Base-by-base conservation (phyloP, 164 flowering plant genomes). In the Taxillus chinensis region DNA sequence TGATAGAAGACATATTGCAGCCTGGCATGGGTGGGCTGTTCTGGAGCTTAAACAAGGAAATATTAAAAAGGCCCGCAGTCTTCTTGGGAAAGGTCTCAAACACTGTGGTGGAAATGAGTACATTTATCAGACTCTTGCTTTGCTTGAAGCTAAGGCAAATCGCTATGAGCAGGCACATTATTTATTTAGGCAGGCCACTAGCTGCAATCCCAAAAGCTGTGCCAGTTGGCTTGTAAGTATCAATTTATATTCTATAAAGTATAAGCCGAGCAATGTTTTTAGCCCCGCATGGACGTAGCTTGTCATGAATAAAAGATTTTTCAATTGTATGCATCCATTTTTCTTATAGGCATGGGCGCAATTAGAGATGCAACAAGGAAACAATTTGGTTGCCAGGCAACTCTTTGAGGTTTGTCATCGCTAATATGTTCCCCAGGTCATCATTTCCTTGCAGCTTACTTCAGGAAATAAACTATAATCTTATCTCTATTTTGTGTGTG, bases 21-120 rank as follows among this genome's bases (percentile, higher is more conserved):
- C 96, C 37, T 92, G 98, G 98, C 98, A 92, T 80, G 98, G 96
- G 58, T 90, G 98, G 98, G 98, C 96, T 53, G 77, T 85, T 56
- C 71, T 93, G 61, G 98, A 93, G 82, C 80, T 86, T 17, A 82
- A 86, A 66, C 87, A 86, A 61, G 97, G 97, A 38, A 90, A 93
- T 69, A 68, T 88, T 59, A 81, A 78, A 71, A 93, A 88, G 70
- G 97, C 92, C 46, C 83, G 98, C 68, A 72, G 80, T 67, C 83
- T 93, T 14, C 97, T 93, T 61, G 86, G 83, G 12, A 90, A 86
- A 73, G 98, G 86, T 53, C 78, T 93, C 13, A 88, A 88, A 67
- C 80, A 70, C 60, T 79, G 89, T 74, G 89, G 95, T 55, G 89
- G 89, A 42, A 90, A 93, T 63, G 98, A 93, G 71, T 88, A 93